These are phyloP conservation scores for Trametes sanguinea DNA, from an alignment of 768 basidiomycete genomes.

Conservation along the genomic window DNA sequence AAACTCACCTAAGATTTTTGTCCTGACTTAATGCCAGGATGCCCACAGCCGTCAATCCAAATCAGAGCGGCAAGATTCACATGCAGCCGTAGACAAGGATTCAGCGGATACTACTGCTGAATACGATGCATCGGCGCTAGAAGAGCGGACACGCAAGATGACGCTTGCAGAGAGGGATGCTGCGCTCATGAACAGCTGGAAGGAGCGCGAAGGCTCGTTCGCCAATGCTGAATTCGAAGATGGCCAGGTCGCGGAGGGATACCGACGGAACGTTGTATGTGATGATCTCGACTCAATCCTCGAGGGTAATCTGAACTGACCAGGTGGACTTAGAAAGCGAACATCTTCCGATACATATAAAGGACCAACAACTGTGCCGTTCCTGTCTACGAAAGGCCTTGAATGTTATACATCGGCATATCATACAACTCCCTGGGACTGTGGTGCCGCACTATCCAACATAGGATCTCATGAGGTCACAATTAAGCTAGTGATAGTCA, in stretches of 20 bases:
- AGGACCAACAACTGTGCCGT: neutral
- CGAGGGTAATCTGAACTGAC: too few relatives aligned
- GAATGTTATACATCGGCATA: too few relatives aligned
- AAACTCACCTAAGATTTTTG: too few relatives aligned
- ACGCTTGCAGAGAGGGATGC: conserved; percentile 27
- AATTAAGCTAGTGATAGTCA: neutral
- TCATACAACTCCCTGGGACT: too few relatives aligned
- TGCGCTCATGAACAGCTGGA: conserved; percentile 22
- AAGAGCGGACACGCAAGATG: conserved; percentile 11
- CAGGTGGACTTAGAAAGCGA: conserved; percentile 19
- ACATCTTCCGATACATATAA: conserved; percentile 27
- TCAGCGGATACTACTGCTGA: neutral
- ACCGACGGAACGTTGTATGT: conserved; percentile 24
- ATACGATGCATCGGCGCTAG: neutral
- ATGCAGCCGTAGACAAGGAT: too few relatives aligned
- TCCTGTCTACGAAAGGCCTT: too few relatives aligned
- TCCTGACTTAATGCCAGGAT: too few relatives aligned
- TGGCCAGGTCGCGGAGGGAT: conserved; percentile 22
- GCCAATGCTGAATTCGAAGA: conserved; percentile 27
- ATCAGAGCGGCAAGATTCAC: too few relatives aligned
- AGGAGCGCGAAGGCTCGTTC: conserved; percentile 24
- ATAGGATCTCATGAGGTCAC: neutral
- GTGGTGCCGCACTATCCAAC: too few relatives aligned
- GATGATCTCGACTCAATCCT: too few relatives aligned
- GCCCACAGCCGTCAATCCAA: too few relatives aligned